These are phyloP conservation scores for Starmerella gropengiesseri DNA, from an alignment of 805 yeast species.

Conservation along the genomic window DNA sequence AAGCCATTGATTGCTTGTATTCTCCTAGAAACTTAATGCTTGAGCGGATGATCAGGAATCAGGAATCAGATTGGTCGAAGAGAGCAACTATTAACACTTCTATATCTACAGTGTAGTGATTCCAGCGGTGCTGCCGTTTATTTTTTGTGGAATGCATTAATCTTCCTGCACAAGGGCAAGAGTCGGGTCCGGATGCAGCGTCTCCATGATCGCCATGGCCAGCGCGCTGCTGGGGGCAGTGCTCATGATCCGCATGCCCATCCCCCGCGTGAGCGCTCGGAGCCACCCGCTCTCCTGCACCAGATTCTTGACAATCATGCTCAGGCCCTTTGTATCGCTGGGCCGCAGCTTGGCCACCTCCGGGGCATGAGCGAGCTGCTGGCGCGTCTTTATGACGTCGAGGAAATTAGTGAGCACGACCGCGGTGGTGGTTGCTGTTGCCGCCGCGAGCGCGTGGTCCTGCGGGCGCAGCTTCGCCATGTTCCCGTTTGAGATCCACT, in stretches of 20 bases:
- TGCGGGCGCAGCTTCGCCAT: slow-evolving; percentile 19
- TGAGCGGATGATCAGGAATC: too few relatives aligned
- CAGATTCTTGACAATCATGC: slow-evolving; percentile 29
- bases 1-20: too few relatives aligned
- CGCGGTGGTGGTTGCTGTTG: slow-evolving; percentile 31
- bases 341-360: slow-evolving; percentile 33
- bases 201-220: slow-evolving; percentile 35
- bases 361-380: slow-evolving; percentile 34
- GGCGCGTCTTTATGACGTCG: slow-evolving; percentile 37
- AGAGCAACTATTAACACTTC: too few relatives aligned
- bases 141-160: neutral
- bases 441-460: slow-evolving; percentile 30
- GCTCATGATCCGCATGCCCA: slow-evolving; percentile 31
- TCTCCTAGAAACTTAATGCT: too few relatives aligned
- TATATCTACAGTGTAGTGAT: neutral
- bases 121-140: neutral
- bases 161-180: slow-evolving; percentile 21
- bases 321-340: slow-evolving; percentile 29
- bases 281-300: slow-evolving; percentile 31
- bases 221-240: slow-evolving; percentile 34
- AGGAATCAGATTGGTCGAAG: too few relatives aligned
- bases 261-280: slow-evolving; percentile 31
- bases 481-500: slow-evolving; percentile 8
- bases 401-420: slow-evolving; percentile 32
- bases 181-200: slow-evolving; percentile 31